Evolutionary conservation across 1,284 basidiomycete genomes (phyloP), one percentile per base, ranked within the genome.

Genomic region (Cutaneotrichosporon sp.): DNA sequence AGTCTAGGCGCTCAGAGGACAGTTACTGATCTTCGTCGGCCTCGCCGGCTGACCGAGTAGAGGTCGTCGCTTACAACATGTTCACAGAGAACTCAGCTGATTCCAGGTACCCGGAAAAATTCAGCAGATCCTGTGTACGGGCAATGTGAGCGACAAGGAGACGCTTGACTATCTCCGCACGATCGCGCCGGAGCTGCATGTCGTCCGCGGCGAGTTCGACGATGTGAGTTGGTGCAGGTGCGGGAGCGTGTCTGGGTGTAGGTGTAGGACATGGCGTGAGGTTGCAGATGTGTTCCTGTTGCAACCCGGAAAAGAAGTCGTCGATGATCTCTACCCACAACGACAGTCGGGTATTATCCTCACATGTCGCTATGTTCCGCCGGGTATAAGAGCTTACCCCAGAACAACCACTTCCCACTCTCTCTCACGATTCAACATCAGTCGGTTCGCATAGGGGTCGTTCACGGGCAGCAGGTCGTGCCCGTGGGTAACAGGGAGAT

Each of bases 111-210:
- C 94, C 10, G 94, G 96, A 32, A 98, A 98, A 77, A 98, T 98
- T 35, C 90, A 94, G 61, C 94, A 98, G 75, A 96, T 98, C 59
- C 81, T 98, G 29, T 96, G 92, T 72, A 98, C 94, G 0, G 96
- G 94, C 44, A 98, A 98, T 70, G 86, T 97, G 12, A 96, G 91
- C 72, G 96, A 98, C 77, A 86, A 87, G 65, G 94, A 97, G 76
- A 98, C 94, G 11, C 91, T 88, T 68, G 94, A 97, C 67, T 98
- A 97, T 76, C 80, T 99, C n/a, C 80, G 90, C 52, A 91, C 89
- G n/a, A 88, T 98, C 20, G 87, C 90, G n/a, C 85, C 88, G 9
- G 96, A 97, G 66, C 88, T 98, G 6, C 83, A 90, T 64, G 86
- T 92, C 35, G 94, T 96, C 5, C 81, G 85, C 62, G 94, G 96